phyloP scores from a whole-genome alignment of 371 early-diverging fungal genomes.

The Lichtheimia ramosa region DNA sequence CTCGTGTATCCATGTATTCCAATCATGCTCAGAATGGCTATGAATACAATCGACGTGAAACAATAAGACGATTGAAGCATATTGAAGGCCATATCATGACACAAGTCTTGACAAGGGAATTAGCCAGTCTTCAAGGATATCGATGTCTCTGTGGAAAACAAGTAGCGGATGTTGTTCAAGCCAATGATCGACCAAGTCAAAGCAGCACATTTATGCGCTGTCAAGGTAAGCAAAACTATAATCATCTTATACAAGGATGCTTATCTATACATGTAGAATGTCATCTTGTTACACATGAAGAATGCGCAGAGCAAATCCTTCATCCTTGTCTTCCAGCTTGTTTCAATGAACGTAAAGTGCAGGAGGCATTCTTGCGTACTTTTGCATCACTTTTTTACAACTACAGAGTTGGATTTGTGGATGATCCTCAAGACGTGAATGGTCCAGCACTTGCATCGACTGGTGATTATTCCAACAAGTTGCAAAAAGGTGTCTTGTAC shows the following conservation, averaged over 20 bases:
- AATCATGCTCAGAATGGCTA: slow-evolving; percentile 4
- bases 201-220: slow-evolving; percentile 37
- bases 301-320: slow-evolving; percentile 53
- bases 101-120: slow-evolving; percentile 37
- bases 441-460: slow-evolving; percentile 9
- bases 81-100: slow-evolving; percentile 50
- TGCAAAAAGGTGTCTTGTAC: slow-evolving; percentile 22
- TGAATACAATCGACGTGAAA: slow-evolving; percentile 7
- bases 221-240: slow-evolving; percentile 27
- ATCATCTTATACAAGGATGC: slow-evolving; percentile 1
- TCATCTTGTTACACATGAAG: slow-evolving; percentile 58
- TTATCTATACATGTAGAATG: slow-evolving; percentile 29
- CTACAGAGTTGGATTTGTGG: slow-evolving; percentile 61
- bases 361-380: slow-evolving; percentile 70
- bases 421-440: slow-evolving; percentile 25
- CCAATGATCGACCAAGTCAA: slow-evolving; percentile 14
- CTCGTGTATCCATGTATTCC: slow-evolving; percentile 13
- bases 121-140: slow-evolving; percentile 33
- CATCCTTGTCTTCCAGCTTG: slow-evolving; percentile 61
- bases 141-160: slow-evolving; percentile 47
- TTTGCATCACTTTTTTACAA: slow-evolving; percentile 77
- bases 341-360: slow-evolving; percentile 73
- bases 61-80: slow-evolving; percentile 34
- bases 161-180: slow-evolving; percentile 13
- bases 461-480: slow-evolving; percentile 11